These are phyloP conservation scores for Rhodofomes roseus DNA, from an alignment of 1,284 basidiomycete genomes.

Conservation along the genomic window DNA sequence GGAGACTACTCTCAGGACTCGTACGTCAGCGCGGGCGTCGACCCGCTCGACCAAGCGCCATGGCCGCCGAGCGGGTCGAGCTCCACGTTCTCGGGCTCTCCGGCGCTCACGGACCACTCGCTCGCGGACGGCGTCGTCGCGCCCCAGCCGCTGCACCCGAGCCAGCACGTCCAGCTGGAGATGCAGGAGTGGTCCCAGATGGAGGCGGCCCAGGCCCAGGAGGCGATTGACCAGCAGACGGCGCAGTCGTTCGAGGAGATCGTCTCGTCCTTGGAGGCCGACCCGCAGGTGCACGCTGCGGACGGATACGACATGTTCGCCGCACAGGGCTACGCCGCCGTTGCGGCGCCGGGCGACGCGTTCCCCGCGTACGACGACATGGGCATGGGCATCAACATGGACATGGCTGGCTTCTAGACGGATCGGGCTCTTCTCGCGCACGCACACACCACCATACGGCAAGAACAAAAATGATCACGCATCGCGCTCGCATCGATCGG, in stretches of 20 bases:
- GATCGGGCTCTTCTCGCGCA: not conserved
- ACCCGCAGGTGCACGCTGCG: not conserved
- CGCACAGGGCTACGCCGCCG: too few species aligned
- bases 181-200: not conserved
- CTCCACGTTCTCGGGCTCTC: slow-evolving; percentile 44
- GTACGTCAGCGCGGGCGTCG: not conserved
- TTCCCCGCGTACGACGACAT: not conserved
- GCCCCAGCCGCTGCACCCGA: slow-evolving; percentile 5
- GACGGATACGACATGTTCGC: too few species aligned
- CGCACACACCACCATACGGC: not conserved
- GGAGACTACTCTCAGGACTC: not conserved
- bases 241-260: not conserved
- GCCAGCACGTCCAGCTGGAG: slow-evolving; percentile 16
- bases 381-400: not conserved
- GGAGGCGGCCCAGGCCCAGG: not conserved
- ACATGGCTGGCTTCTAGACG: not conserved
- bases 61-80: slow-evolving; percentile 31
- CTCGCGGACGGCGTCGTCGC: slow-evolving; percentile 18
- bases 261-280: not conserved
- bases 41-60: slow-evolving; percentile 8
- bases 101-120: slow-evolving; percentile 36
- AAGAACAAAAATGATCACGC: not conserved
- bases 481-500: not conserved
- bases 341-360: not conserved
- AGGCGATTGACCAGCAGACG: not conserved